Evolutionary conservation across 345 rosid genomes (phyloP).

Genomic region (Streptanthus diversifolius): DNA sequence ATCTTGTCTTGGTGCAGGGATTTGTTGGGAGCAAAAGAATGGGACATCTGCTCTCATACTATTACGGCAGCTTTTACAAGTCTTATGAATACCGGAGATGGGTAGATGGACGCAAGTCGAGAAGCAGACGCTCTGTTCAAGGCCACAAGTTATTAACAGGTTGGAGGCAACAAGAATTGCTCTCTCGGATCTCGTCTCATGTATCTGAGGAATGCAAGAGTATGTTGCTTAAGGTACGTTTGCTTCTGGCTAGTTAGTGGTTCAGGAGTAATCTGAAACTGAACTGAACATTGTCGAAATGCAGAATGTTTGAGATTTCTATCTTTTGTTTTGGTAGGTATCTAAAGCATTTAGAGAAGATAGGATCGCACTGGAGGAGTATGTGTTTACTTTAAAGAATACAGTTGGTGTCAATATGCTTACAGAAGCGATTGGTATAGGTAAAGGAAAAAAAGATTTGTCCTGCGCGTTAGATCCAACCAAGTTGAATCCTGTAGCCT

Average conservation of each 20-base stretch:
- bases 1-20: conserved; percentile 50
- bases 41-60: conserved; percentile 63
- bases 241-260: background rate
- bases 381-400: conserved; percentile 56
- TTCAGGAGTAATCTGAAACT: background rate
- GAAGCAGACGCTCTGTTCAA: conserved; percentile 44
- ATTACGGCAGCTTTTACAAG: conserved; percentile 63
- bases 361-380: conserved; percentile 58
- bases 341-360: conserved; percentile 55
- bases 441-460: conserved; percentile 37
- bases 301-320: background rate
- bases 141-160: conserved; percentile 67
- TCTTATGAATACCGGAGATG: conserved; percentile 54
- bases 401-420: conserved; percentile 29
- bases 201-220: conserved; percentile 48
- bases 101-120: conserved; percentile 58
- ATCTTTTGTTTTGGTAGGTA: conserved; percentile 36
- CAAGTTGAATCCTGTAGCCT: conserved; percentile 42
- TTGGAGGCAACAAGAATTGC: conserved; percentile 61
- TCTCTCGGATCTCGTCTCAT: conserved; percentile 48
- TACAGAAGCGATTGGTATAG: conserved; percentile 34
- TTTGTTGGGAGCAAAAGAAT: conserved; percentile 54
- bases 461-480: conserved; percentile 47
- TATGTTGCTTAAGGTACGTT: conserved; percentile 53
- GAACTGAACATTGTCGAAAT: conserved; percentile 3